A percentile compares a stretch with the other conserved stretches of the same genome.
Evolutionary conservation across 805 yeast species (phyloP).

Genomic region (Candida mattraensis): DNA sequence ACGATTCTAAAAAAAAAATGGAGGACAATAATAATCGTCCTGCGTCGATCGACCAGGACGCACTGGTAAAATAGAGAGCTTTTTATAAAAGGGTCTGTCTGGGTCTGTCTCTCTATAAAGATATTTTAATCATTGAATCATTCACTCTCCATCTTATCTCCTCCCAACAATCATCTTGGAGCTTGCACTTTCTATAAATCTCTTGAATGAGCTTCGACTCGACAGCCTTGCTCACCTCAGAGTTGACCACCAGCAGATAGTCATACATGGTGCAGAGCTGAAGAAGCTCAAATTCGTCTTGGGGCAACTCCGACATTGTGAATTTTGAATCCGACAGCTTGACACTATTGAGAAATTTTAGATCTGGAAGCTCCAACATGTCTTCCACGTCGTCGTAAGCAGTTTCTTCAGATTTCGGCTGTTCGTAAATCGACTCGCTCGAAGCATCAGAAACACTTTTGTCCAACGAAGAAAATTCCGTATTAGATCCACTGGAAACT

Average conservation of each 20-base stretch:
- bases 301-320: constrained; percentile 22
- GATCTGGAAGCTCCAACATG: constrained; percentile 20
- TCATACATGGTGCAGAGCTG: constrained; percentile 38
- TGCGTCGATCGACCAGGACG: constrained; percentile 7
- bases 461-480: constrained; percentile 15
- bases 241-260: constrained; percentile 25
- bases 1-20: too few relatives aligned
- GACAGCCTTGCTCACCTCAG: constrained; percentile 15
- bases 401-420: constrained; percentile 3
- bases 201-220: constrained; percentile 18
- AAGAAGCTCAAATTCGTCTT: constrained; percentile 37
- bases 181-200: constrained; percentile 22
- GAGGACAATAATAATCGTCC: too few relatives aligned
- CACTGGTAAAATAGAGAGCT: too few relatives aligned
- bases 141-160: constrained; percentile 30
- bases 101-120: too few relatives aligned
- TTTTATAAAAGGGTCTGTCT: too few relatives aligned
- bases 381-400: constrained; percentile 10
- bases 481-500: constrained; percentile 9
- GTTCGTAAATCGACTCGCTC: constrained; percentile 14
- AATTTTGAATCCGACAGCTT: constrained; percentile 28
- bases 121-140: constrained; percentile 16
- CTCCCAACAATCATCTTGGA: constrained; percentile 26
- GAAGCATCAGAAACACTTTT: constrained; percentile 17
- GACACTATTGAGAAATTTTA: constrained; percentile 23